A percentile compares a stretch with the other conserved stretches of the same genome.
Evolutionary conservation across 805 yeast species (phyloP).

Genomic region (Saturnispora sanitii): DNA sequence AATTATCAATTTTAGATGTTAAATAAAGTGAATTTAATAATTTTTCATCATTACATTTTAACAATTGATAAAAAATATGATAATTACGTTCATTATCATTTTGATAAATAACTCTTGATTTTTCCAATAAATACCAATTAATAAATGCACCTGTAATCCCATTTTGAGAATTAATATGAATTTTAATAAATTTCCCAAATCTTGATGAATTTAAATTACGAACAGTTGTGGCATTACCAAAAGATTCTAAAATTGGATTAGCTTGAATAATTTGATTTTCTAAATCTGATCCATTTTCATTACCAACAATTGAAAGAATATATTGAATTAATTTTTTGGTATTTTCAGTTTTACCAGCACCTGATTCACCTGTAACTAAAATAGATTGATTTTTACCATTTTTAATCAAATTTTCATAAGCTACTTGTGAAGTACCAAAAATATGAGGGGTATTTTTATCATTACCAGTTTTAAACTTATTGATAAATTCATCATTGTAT

Average conservation of each 20-base stretch:
- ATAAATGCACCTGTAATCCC: slow-evolving; percentile 77
- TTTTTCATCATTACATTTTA: slow-evolving; percentile 51
- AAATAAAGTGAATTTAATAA: slow-evolving; percentile 41
- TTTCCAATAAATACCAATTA: slow-evolving; percentile 89
- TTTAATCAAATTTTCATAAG: slow-evolving; percentile 63
- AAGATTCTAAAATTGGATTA: slow-evolving; percentile 90
- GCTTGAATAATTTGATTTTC: slow-evolving; percentile 86
- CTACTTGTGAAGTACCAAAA: slow-evolving; percentile 80
- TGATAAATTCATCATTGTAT: slow-evolving; percentile 50
- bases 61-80: slow-evolving; percentile 83
- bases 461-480: slow-evolving; percentile 30
- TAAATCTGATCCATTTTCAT: slow-evolving; percentile 34
- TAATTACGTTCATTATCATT: slow-evolving; percentile 75
- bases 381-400: slow-evolving; percentile 77
- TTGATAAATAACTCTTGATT: slow-evolving; percentile 82
- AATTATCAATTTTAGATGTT: slow-evolving; percentile 29
- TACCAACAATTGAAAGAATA: slow-evolving; percentile 60
- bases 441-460: slow-evolving; percentile 57
- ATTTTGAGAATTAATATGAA: slow-evolving; percentile 47
- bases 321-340: slow-evolving; percentile 93
- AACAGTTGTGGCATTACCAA: slow-evolving; percentile 95
- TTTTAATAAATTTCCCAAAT: slow-evolving; percentile 91
- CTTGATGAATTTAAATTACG: slow-evolving; percentile 91
- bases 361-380: slow-evolving; percentile 96
- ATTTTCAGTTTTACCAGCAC: slow-evolving; percentile 98